Evolutionary conservation across 2,329 filamentous ascomycete genomes (phyloP).

Genomic region (Colletotrichum noveboracense): DNA sequence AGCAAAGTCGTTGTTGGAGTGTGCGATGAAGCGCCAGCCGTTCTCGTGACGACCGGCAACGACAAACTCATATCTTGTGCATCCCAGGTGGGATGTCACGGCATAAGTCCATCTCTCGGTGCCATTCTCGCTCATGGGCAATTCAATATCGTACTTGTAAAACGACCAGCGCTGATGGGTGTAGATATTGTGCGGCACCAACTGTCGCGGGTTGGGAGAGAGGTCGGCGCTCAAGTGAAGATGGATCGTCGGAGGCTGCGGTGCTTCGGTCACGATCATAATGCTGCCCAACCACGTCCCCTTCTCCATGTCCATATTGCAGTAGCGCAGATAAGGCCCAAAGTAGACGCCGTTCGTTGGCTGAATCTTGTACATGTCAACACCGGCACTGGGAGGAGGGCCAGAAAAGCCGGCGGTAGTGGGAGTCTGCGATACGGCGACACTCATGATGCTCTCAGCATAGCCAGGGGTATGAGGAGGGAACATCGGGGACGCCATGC

Average conservation of each 20-base stretch:
- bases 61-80: slow-evolving; percentile 97
- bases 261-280: slow-evolving; percentile 87
- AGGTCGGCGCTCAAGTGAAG: slow-evolving; percentile 89
- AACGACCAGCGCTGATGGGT: slow-evolving; percentile 95
- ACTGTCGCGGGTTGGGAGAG: slow-evolving; percentile 88
- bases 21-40: slow-evolving; percentile 94
- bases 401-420: slow-evolving; percentile 84
- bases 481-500: slow-evolving; percentile 81
- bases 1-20: slow-evolving; percentile 95
- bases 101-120: slow-evolving; percentile 96
- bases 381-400: slow-evolving; percentile 85
- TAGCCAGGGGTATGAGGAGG: slow-evolving; percentile 84
- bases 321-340: slow-evolving; percentile 92
- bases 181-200: slow-evolving; percentile 81
- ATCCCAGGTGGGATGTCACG: slow-evolving; percentile 94
- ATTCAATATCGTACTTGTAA: slow-evolving; percentile 90
- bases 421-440: slow-evolving; percentile 75
- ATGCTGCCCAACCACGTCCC: slow-evolving; percentile 94
- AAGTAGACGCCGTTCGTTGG: slow-evolving; percentile 98
- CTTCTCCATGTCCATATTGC: slow-evolving; percentile 94
- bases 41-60: slow-evolving; percentile 90
- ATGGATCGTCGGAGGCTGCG: slow-evolving; percentile 94
- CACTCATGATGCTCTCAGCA: slow-evolving; percentile 84
- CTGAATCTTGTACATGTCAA: slow-evolving; percentile 92
- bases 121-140: slow-evolving; percentile 84